Evolutionary conservation across 225 moss, liverwort and hornwort species (phyloP).

Genomic region (Climacium dendroides): DNA sequence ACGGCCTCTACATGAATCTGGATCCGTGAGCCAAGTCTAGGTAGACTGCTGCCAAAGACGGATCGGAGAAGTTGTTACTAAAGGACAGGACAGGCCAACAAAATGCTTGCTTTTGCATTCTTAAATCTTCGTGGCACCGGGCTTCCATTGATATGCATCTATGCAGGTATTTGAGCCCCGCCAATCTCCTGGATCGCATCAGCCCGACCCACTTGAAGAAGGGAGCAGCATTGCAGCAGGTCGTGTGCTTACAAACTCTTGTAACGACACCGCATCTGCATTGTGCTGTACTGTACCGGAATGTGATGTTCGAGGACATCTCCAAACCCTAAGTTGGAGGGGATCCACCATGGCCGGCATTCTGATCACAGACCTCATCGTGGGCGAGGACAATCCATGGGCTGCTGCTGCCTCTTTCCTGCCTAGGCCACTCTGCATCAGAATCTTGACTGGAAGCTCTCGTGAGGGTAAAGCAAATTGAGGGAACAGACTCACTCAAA

Average conservation of each 20-base stretch:
- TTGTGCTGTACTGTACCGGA: not conserved
- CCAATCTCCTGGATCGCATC: conserved; percentile 14
- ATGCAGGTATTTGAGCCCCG: conserved; percentile 3
- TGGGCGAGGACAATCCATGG: too few species aligned
- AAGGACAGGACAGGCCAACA: conserved; percentile 1
- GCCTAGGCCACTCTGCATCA: too few species aligned
- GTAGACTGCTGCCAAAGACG: not conserved
- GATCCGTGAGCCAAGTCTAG: conserved; percentile 13
- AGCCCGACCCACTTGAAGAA: conserved; percentile 6
- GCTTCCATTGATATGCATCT: not conserved
- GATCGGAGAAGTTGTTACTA: conserved; percentile 14
- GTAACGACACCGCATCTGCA: not conserved
- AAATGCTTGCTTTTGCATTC: not conserved
- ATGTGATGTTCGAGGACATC: not conserved
- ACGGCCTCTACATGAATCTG: conserved; percentile 3
- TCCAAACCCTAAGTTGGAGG: not conserved
- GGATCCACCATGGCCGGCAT: conserved; percentile 24
- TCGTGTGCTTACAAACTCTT: not conserved
- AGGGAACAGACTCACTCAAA: too few species aligned
- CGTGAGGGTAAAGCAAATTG: too few species aligned
- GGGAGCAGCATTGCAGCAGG: conserved; percentile 1
- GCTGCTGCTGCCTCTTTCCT: too few species aligned
- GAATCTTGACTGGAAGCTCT: too few species aligned
- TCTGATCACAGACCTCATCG: conserved; percentile 25
- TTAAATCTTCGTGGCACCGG: not conserved